Conservation (phyloP, 192 early-diverging fungal genomes). For the Coemansia sp. region DNA sequence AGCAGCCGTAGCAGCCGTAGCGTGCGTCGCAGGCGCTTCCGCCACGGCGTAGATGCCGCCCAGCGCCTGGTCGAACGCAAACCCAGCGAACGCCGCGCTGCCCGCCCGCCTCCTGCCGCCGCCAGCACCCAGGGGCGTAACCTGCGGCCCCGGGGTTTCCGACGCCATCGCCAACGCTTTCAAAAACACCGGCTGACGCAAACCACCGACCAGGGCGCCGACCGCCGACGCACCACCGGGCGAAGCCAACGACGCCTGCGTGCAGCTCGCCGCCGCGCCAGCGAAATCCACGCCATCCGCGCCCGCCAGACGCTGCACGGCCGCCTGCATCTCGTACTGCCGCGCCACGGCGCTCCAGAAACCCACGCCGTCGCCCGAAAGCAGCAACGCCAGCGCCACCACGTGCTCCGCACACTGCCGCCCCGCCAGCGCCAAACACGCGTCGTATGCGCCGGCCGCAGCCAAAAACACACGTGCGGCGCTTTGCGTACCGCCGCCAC, state of each 20-base stretch:
- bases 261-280: neutral
- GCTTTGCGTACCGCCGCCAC: neutral
- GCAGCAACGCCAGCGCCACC: slow-evolving; percentile 17
- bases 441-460: slow-evolving; percentile 17
- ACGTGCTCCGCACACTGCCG: slow-evolving; percentile 38
- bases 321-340: slow-evolving; percentile 23
- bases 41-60: neutral
- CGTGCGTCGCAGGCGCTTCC: neutral
- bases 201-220: slow-evolving; percentile 14
- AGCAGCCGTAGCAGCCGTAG: no score
- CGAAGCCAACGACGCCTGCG: slow-evolving; percentile 12
- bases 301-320: slow-evolving; percentile 12
- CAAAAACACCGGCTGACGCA: slow-evolving; percentile 15
- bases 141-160: neutral
- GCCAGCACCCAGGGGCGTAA: no score
- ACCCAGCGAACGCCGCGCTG: slow-evolving; percentile 25
- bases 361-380: slow-evolving; percentile 19
- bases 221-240: neutral
- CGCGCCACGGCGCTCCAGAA: slow-evolving; percentile 29
- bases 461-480: slow-evolving; percentile 20
- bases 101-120: neutral
- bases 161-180: neutral
- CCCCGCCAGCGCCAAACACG: slow-evolving; percentile 28
- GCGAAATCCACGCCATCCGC: slow-evolving; percentile 14
- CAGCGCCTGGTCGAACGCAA: slow-evolving; percentile 36